These are phyloP conservation scores for Fraxinus greggii DNA, from an alignment of 305 asterid genomes.

Conservation along the genomic window DNA sequence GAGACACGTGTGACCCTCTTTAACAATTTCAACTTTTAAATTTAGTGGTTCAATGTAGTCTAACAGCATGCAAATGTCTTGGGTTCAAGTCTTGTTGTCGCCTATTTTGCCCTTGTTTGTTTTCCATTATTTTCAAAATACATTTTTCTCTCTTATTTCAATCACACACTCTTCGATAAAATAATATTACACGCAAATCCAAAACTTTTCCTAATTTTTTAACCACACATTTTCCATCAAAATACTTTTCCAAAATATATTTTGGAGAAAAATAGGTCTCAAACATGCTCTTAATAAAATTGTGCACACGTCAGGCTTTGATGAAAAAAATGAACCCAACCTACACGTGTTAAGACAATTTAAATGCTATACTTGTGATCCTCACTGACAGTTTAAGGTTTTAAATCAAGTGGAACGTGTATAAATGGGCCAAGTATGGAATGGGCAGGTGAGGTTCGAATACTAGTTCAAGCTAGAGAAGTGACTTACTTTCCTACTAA, in stretches of 20 bases:
- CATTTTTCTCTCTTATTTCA: background rate
- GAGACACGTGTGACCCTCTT: background rate
- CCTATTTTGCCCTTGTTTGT: background rate
- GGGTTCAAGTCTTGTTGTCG: background rate
- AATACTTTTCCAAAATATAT: background rate
- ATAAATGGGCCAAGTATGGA: conserved; percentile 13
- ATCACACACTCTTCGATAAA: background rate
- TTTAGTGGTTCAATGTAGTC: background rate
- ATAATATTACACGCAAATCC: background rate
- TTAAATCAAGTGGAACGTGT: background rate
- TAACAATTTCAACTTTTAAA: background rate
- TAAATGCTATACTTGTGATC: background rate
- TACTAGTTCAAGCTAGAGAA: conserved; percentile 26
- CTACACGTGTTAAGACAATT: background rate
- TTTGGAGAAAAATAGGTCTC: background rate
- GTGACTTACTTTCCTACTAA: conserved; percentile 71
- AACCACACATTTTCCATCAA: background rate
- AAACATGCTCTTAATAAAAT: background rate
- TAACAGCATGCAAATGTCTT: background rate
- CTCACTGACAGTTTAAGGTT: background rate
- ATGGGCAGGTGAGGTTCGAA: conserved; percentile 20
- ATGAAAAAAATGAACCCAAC: background rate
- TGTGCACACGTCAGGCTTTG: background rate
- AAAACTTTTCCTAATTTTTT: background rate
- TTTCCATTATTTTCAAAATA: background rate